These are phyloP conservation scores for Microcera coccophila DNA, from an alignment of 2,329 filamentous ascomycete species.

Conservation along the genomic window DNA sequence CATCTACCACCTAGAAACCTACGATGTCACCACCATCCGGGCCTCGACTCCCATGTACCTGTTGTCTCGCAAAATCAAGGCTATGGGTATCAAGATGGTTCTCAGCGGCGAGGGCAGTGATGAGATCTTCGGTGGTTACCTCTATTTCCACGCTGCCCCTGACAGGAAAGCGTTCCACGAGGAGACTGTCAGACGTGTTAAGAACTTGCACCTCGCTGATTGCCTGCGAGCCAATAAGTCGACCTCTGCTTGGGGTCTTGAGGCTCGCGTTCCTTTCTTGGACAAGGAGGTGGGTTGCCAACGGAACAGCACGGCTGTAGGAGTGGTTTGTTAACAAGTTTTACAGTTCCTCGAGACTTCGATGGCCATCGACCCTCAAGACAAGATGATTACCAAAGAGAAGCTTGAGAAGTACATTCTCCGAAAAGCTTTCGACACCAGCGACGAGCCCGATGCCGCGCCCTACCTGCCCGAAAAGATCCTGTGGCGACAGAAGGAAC, in stretches of 20 bases:
- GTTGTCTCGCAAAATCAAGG: slow-evolving; percentile 97
- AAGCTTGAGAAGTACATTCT: slow-evolving; percentile 97
- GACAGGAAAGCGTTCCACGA: slow-evolving; percentile 90
- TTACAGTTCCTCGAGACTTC: slow-evolving; percentile 76
- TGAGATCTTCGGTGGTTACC: slow-evolving; percentile 96
- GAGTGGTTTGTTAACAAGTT: slow-evolving; percentile 16
- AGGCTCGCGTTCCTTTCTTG: slow-evolving; percentile 95
- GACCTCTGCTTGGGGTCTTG: slow-evolving; percentile 94
- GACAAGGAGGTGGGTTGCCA: slow-evolving; percentile 69
- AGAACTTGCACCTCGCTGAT: slow-evolving; percentile 95
- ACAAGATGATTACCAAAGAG: slow-evolving; percentile 92
- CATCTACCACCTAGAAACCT: slow-evolving; percentile 96
- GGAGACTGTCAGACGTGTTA: slow-evolving; percentile 89
- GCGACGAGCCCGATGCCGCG: slow-evolving; percentile 72
- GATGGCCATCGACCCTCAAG: slow-evolving; percentile 90
- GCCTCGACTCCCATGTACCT: slow-evolving; percentile 99
- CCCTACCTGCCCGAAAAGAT: slow-evolving; percentile 96
- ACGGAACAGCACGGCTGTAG: not conserved
- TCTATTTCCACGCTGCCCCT: slow-evolving; percentile 96
- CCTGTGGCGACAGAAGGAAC: slow-evolving; percentile 98
- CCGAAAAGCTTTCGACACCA: slow-evolving; percentile 94
- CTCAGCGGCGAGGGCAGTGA: slow-evolving; percentile 94
- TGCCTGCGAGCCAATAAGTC: slow-evolving; percentile 99
- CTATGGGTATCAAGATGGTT: slow-evolving; percentile 99
- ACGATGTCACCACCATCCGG: slow-evolving; percentile 97